phyloP scores from a whole-genome alignment of 495 filamentous ascomycete species.

The Aspergillus leporis region DNA sequence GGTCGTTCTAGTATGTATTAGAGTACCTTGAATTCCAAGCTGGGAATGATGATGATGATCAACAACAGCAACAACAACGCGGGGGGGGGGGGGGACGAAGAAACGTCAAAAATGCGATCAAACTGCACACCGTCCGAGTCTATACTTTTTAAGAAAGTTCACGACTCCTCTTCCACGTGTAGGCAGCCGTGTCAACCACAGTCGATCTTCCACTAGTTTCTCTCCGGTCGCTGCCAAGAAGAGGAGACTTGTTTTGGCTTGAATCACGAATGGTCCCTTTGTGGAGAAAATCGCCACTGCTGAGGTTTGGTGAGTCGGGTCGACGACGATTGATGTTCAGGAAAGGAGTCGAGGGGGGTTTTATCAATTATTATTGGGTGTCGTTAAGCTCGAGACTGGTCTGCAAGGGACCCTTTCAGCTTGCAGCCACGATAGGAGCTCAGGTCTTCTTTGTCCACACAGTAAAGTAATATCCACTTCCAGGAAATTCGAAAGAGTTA shows the following conservation, averaged over 20 bases:
- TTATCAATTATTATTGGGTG: not conserved
- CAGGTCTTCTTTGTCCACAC: not conserved
- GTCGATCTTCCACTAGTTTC: slow-evolving; percentile 9
- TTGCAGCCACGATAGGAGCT: not conserved
- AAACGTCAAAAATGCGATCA: too few relatives aligned
- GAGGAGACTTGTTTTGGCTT: slow-evolving; percentile 2
- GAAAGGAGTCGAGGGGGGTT: not conserved
- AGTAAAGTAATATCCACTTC: not conserved
- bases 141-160: not conserved
- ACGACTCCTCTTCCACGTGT: slow-evolving; percentile 4
- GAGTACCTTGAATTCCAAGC: too few relatives aligned
- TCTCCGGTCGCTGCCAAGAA: slow-evolving; percentile 4
- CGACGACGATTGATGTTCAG: not conserved
- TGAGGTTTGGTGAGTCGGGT: not conserved
- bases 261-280: not conserved
- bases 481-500: not conserved
- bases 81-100: not conserved
- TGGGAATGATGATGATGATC: too few relatives aligned
- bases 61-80: not conserved
- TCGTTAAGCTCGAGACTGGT: not conserved
- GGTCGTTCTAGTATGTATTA: not conserved
- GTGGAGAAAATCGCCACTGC: not conserved
- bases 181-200: slow-evolving; percentile 5
- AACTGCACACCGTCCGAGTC: not conserved
- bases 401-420: not conserved